Base-by-base conservation (phyloP, 2,329 filamentous ascomycete species). In the Thermoascus crustaceus region DNA sequence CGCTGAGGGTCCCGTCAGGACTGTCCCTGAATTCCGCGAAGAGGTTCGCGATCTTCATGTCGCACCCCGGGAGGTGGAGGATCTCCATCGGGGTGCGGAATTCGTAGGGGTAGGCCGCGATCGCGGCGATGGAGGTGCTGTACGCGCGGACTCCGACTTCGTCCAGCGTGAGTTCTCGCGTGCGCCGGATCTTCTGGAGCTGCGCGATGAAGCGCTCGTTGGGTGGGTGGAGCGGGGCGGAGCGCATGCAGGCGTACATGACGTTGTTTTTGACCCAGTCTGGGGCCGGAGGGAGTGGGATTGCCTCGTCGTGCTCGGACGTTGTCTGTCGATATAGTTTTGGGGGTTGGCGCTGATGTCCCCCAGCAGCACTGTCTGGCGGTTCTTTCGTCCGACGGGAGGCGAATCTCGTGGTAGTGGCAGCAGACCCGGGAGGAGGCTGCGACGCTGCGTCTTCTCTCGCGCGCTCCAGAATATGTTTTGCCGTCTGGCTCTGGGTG, bases 141-240 rank as follows among this genome's bases (percentile, higher is more conserved):
- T 96, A 96, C 0, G 89, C 87, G 32, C 86, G 76, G 0, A 88
- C 78, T 2, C 85, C 86, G 39, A 93, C 78, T 30, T 82, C 72
- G 48, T 95, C 87, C 6, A 78, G 76, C 1, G 73, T 78, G 2
- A 95, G 67, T 10, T 76, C 70, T 14, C 89, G 75, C 2, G 80
- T 72, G 2, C 75, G 76, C 30, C 82, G 76, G 45, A 96, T 85
- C 40, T 81, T 80, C 47, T 78, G 75, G 4, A 98, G 70, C 41
- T 83, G 71, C 1, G 73, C 62, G 26, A 95, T 76, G 55, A 98
- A 96, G 0, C 59, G 59, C 26, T 76, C 69, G 47, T 96, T 96
- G 0, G 83, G 82, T 0, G 78, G 69, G 36, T 80, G 64, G 0
- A 75, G 61, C 0, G 79, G 82, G 0, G 87, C 85, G 1, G 78